Base-by-base conservation (phyloP, 768 basidiomycete genomes). In the Termitomyces sp. region DNA sequence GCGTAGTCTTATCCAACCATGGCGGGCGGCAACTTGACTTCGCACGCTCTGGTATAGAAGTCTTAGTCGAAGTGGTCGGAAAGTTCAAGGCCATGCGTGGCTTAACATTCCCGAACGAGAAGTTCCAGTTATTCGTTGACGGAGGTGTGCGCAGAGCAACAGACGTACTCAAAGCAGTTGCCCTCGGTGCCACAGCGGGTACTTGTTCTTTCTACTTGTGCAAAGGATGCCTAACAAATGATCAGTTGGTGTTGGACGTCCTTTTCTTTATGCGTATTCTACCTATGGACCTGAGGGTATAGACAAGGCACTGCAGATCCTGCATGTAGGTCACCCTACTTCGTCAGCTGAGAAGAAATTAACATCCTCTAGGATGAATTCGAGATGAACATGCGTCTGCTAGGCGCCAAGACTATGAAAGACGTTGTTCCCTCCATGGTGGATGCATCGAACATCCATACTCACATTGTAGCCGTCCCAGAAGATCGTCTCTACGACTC, bases 321-420 rank as follows among this genome's bases (percentile, higher is more conserved):
- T 96, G 50, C 81, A 82, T 65, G 92, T 89, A 67, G 60, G 83
- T 69, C 6, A 14, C 36, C 3, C n/a, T 29, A 42, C 20, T 51
- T 20, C 38, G 15, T 57, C 50, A 32, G 37, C 5, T 1, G 25
- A 25, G 45, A 9, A 14, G 6, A 50, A 32, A 62, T 48, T 53
- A 32, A 43, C 14, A 7, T 62, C 9, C 31, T 4, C 15, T 69
- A 98, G 94, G 93, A 96, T 66, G 96, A 99, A 73, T 94, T 99
- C 67, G 93, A 96, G 79, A 98, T 98, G 96, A 95, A 96, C 74
- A 83, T 98, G 84, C 88, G 96, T 15, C 79, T 98, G 1, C 74
- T 99, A 34, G 96, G 96, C 7, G 95, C 95, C 0, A 85, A 81
- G 4, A 89, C 83, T 0, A 72, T 98, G 48, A 82, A 81, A 57